These are phyloP conservation scores for Lachnellula cervina DNA, from an alignment of 2,329 filamentous ascomycete species.

Conservation along the genomic window DNA sequence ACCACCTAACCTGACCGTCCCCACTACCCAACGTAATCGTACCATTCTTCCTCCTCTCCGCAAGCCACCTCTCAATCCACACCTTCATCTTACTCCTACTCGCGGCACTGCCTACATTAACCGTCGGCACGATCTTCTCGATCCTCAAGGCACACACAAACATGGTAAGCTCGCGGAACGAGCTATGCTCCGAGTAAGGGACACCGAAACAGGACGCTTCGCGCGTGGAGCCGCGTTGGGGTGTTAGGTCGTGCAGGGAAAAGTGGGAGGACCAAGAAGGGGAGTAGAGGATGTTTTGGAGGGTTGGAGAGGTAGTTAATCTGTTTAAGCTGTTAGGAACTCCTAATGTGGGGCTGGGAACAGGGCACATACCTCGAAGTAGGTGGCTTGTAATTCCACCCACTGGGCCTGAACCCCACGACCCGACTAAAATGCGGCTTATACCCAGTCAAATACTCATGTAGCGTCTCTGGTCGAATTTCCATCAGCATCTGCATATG, in stretches of 20 bases:
- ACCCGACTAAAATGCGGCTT: conserved; percentile 79
- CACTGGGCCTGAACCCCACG: conserved; percentile 86
- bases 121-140: conserved; percentile 86
- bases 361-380: conserved; percentile 44
- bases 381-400: conserved; percentile 86
- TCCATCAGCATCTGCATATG: conserved; percentile 98
- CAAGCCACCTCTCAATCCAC: conserved; percentile 60
- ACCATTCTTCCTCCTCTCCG: conserved; percentile 53
- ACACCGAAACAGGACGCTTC: conserved; percentile 88
- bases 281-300: conserved; percentile 60
- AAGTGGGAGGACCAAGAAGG: conserved; percentile 69
- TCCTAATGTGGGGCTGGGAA: background rate
- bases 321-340: conserved; percentile 10
- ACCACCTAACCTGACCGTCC: conserved; percentile 29
- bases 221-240: conserved; percentile 77
- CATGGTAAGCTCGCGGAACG: conserved; percentile 88
- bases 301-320: conserved; percentile 56
- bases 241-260: conserved; percentile 63
- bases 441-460: conserved; percentile 79
- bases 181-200: conserved; percentile 93
- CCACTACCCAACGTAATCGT: conserved; percentile 35
- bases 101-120: conserved; percentile 67
- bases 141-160: conserved; percentile 86
- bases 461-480: conserved; percentile 83
- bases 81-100: conserved; percentile 56